Percentiles rank a stretch among this genome's conserved stretches.
Conservation (phyloP, 257 asterid genomes). For the Solanum paucissectum region DNA sequence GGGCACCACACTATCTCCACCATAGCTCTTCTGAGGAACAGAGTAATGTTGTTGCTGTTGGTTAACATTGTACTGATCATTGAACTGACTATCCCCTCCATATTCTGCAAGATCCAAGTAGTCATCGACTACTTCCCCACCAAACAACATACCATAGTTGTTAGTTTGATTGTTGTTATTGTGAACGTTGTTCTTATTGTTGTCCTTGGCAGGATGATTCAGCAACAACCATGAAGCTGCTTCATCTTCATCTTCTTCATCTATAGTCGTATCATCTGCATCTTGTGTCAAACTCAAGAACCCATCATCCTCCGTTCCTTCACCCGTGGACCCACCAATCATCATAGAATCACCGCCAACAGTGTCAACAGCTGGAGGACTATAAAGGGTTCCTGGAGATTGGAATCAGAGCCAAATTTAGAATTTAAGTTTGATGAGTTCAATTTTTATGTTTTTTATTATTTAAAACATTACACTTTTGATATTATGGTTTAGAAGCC, state of each 20-base stretch:
- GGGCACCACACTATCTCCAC: conserved; percentile 47
- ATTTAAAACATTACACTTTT: background rate
- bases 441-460: background rate
- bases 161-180: background rate
- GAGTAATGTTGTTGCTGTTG: conserved; percentile 21
- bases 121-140: conserved; percentile 37
- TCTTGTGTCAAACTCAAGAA: conserved; percentile 21
- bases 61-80: conserved; percentile 8
- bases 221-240: conserved; percentile 62
- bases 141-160: conserved; percentile 11
- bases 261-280: conserved; percentile 10
- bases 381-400: conserved; percentile 9
- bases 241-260: conserved; percentile 48
- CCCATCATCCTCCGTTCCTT: conserved; percentile 5
- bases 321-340: background rate
- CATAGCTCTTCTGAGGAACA: conserved; percentile 29
- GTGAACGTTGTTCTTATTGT: background rate
- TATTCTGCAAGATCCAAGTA: conserved; percentile 49
- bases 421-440: background rate
- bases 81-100: conserved; percentile 22
- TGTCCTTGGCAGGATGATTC: conserved; percentile 33
- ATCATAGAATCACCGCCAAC: background rate
- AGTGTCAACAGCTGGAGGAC: conserved; percentile 6
- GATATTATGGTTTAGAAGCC: background rate
- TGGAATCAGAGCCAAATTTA: background rate